A percentile compares a stretch with the other conserved stretches of the same genome.
Conservation (phyloP, 768 basidiomycete genomes). For the Neoboletus magnificus region DNA sequence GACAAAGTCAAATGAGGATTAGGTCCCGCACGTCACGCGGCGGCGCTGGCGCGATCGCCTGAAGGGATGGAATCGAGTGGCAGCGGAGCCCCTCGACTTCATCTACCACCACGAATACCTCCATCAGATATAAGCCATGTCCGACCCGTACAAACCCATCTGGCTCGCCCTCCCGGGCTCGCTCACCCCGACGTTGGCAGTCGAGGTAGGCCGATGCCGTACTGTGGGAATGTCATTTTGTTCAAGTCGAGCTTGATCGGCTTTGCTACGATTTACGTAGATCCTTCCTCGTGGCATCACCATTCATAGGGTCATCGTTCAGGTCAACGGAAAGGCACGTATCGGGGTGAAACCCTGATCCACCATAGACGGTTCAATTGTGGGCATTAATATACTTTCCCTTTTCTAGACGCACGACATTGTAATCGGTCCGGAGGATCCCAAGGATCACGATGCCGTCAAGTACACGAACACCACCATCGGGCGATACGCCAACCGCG, state of each 20-base stretch:
- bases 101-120: not conserved
- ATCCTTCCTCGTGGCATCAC: conserved; percentile 67
- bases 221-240: conserved; percentile 1
- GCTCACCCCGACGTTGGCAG: conserved; percentile 53
- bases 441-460: conserved; percentile 52
- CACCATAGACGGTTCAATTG: no score
- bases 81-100: no score
- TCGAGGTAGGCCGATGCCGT: conserved; percentile 48
- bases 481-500: conserved; percentile 69
- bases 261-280: conserved; percentile 29
- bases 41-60: no score
- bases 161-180: conserved; percentile 49
- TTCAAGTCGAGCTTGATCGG: not conserved
- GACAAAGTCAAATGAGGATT: not conserved
- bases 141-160: conserved; percentile 45
- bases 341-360: not conserved
- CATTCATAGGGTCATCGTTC: conserved; percentile 63
- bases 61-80: not conserved
- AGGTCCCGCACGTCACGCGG: not conserved
- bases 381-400: not conserved
- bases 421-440: conserved; percentile 67
- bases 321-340: conserved; percentile 59
- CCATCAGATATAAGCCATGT: conserved; percentile 27
- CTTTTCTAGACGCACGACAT: conserved; percentile 64
- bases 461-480: conserved; percentile 74